A percentile compares a stretch with the other conserved stretches of the same genome.
phyloP scores from a whole-genome alignment of 805 yeast species.

The Yamadazyma olivae region DNA sequence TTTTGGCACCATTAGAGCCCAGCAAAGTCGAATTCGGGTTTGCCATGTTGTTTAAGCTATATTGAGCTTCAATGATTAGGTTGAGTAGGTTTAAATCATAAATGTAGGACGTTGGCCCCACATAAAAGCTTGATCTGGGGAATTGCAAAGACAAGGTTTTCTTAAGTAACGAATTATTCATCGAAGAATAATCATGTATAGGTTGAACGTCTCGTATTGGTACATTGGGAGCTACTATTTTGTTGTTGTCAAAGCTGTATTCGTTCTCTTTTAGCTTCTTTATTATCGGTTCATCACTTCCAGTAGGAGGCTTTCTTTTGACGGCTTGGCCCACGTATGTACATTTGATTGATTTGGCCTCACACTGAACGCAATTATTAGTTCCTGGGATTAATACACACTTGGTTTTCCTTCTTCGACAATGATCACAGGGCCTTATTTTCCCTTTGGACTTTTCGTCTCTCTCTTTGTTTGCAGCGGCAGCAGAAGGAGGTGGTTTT shows the following conservation, averaged over 20 bases:
- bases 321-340: slow-evolving; percentile 62
- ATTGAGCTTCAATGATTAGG: slow-evolving; percentile 44
- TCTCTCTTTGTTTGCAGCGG: slow-evolving; percentile 1
- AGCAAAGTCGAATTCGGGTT: slow-evolving; percentile 4
- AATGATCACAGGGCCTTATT: slow-evolving; percentile 77
- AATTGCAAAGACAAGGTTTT: slow-evolving; percentile 75
- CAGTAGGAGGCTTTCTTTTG: slow-evolving; percentile 29
- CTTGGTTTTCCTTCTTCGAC: slow-evolving; percentile 74
- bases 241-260: slow-evolving; percentile 9
- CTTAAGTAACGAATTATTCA: slow-evolving; percentile 62
- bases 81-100: slow-evolving; percentile 73
- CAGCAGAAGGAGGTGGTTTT: neutral
- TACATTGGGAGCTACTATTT: slow-evolving; percentile 38
- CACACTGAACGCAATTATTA: slow-evolving; percentile 72
- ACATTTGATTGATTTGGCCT: slow-evolving; percentile 68
- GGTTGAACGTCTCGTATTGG: slow-evolving; percentile 54
- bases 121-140: slow-evolving; percentile 84
- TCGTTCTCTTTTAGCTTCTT: slow-evolving; percentile 21
- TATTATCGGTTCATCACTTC: slow-evolving; percentile 11
- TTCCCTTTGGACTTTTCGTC: slow-evolving; percentile 20
- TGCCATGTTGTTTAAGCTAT: slow-evolving; percentile 2
- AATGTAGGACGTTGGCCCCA: slow-evolving; percentile 80
- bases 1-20: slow-evolving; percentile 2
- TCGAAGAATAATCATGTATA: slow-evolving; percentile 61
- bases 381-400: slow-evolving; percentile 69